phyloP scores from a whole-genome alignment of 1,139 yeast genomes.

The Kodamaea fungicola region DNA sequence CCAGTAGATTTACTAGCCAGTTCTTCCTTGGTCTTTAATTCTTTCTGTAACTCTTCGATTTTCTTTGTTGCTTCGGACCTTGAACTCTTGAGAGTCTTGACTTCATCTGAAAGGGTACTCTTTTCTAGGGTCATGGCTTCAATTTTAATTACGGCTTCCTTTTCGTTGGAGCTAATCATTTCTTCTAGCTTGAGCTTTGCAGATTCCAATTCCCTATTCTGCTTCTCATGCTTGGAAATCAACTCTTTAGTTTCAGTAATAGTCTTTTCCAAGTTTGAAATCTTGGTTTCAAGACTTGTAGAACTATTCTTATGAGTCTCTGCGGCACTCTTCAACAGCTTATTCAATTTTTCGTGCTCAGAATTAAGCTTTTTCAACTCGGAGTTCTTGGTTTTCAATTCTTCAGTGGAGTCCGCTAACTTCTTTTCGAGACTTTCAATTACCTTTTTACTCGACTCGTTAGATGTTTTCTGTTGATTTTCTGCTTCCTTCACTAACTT shows the following conservation, averaged over 20 bases:
- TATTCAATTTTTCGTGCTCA: conserved; percentile 1
- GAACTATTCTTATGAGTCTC: background rate
- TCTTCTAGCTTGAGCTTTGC: conserved; percentile 4
- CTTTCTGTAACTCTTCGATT: conserved; percentile 1
- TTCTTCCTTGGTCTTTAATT: conserved; percentile 1
- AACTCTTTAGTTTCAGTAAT: conserved; percentile 3
- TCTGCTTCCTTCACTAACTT: background rate
- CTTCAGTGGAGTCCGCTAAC: background rate
- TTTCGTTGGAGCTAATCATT: conserved; percentile 2
- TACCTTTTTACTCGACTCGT: background rate
- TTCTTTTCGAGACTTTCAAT: conserved; percentile 2
- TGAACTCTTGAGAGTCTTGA: too few relatives aligned
- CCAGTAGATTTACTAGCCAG: background rate
- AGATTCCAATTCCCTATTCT: background rate
- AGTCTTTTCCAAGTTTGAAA: conserved; percentile 3
- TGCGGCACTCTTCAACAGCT: background rate
- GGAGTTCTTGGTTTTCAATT: background rate
- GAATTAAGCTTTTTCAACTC: conserved; percentile 3
- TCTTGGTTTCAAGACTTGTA: conserved; percentile 1
- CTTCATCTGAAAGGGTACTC: too few relatives aligned
- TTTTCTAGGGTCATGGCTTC: too few relatives aligned
- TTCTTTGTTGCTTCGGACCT: background rate
- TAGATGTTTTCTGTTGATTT: background rate
- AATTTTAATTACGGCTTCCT: background rate
- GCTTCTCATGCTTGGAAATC: background rate